A percentile compares a stretch with the other conserved stretches of the same genome.
These are phyloP conservation scores for Protomyces pachydermus DNA, from an alignment of 1,139 yeast species.

Conservation along the genomic window DNA sequence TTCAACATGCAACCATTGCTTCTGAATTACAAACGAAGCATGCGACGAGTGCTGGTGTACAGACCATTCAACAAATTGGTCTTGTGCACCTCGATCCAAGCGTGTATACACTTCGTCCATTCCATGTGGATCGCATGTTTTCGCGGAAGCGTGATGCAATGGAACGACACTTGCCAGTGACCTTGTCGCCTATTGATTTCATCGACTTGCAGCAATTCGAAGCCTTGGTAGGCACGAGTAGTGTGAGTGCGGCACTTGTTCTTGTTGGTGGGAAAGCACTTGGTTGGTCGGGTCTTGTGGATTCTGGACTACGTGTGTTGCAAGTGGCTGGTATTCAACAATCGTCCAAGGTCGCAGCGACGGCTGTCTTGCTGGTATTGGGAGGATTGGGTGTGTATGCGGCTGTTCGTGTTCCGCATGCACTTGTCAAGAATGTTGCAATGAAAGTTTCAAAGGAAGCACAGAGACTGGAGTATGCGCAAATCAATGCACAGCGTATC, in stretches of 20 bases:
- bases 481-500: slow-evolving; percentile 68
- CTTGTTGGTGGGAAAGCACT: slow-evolving; percentile 18
- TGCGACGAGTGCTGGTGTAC: slow-evolving; percentile 11
- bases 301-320: slow-evolving; percentile 12
- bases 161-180: slow-evolving; percentile 8
- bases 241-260: slow-evolving; percentile 20
- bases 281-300: slow-evolving; percentile 22
- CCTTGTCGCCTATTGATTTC: slow-evolving; percentile 9
- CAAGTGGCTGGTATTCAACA: slow-evolving; percentile 8
- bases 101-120: slow-evolving; percentile 5
- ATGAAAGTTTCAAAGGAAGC: slow-evolving; percentile 62
- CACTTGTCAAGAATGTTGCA: slow-evolving; percentile 79
- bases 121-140: slow-evolving; percentile 56
- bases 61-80: slow-evolving; percentile 6
- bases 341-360: slow-evolving; percentile 6
- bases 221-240: slow-evolving; percentile 16
- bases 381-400: slow-evolving; percentile 62
- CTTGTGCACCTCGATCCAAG: slow-evolving; percentile 11
- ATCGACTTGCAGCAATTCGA: slow-evolving; percentile 13
- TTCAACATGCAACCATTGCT: slow-evolving; percentile 2
- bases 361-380: slow-evolving; percentile 50
- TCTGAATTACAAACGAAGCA: slow-evolving; percentile 4
- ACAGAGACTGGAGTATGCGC: slow-evolving; percentile 66
- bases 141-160: slow-evolving; percentile 57
- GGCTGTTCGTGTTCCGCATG: slow-evolving; percentile 76